Base-by-base conservation (phyloP, 805 yeast genomes). In the Scheffersomyces coipomensis region DNA sequence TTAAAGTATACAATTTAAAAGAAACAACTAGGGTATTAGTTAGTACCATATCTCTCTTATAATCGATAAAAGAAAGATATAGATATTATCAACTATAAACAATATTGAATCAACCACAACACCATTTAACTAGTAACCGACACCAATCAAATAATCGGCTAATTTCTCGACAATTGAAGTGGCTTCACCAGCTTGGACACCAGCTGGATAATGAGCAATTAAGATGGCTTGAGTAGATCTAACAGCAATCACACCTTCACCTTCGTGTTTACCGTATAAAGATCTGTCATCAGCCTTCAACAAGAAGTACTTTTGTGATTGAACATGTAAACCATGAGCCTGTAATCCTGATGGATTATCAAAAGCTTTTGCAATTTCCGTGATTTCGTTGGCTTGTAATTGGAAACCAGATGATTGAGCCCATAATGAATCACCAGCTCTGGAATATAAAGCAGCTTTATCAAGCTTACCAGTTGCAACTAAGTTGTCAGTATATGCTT, bases 361-460 rank as follows among this genome's bases (percentile, higher is more conserved):
- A 58, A 82, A 93, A 15, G 97, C 98, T 38, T 66, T 64, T 33
- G 88, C 93, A 42, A 93, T 68, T 53, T 75, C 86, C 34, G 71
- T 52, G 50, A 90, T 80, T 68, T 93, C 99, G 32, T 75, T 70
- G 9, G 81, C 78, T 33, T 77, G 75, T 51, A 90, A 76, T 55
- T 61, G 62, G 48, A 88, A 78, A 29, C 79, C 78, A 44, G 85
- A 76, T 13, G 93, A 75, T 51, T 82, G 79, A 17, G 98, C 98
- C 99, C 99, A 93, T 38, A 81, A 77, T 16, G 96, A 78, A 63
- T 90, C 96, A 33, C 99, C 99, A 11, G 95, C 96, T 51, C 86
- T 84, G 8, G 97, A 90, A 67, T 86, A 90, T 51, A 93, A 80
- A 30, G 95, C 93, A 24, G 98, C 97, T 63, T 81, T 81, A 70